phyloP scores from a whole-genome alignment of 2,329 filamentous ascomycete species.

The Exutisphaerella laricina region DNA sequence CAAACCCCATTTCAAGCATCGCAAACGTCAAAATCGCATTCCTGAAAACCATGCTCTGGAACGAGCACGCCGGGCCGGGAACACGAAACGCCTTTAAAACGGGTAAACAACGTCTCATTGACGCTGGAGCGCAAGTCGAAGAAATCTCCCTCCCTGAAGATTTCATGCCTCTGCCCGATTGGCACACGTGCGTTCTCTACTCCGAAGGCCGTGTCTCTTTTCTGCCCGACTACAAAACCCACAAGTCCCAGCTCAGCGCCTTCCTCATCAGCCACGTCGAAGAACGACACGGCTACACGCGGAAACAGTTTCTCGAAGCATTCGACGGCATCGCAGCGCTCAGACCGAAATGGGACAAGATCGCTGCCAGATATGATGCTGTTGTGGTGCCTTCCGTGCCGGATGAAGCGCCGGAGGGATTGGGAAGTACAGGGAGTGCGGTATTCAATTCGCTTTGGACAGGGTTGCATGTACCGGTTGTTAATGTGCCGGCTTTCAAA shows the following conservation, averaged over 20 bases:
- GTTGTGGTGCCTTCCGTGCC: slow-evolving; percentile 54
- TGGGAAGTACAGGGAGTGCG: slow-evolving; percentile 51
- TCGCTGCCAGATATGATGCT: slow-evolving; percentile 49
- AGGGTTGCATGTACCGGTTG: slow-evolving; percentile 54
- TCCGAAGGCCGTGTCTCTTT: slow-evolving; percentile 52
- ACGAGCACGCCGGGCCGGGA: slow-evolving; percentile 34
- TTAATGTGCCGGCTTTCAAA: slow-evolving; percentile 59
- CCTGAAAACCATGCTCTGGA: slow-evolving; percentile 51
- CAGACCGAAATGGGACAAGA: slow-evolving; percentile 52
- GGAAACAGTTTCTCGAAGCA: slow-evolving; percentile 47
- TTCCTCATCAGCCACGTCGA: slow-evolving; percentile 48
- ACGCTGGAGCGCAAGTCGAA: slow-evolving; percentile 51
- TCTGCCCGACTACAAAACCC: slow-evolving; percentile 47
- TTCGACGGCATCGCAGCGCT: slow-evolving; percentile 53
- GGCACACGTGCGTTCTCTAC: slow-evolving; percentile 48
- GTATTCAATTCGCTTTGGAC: slow-evolving; percentile 34
- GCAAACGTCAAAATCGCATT: slow-evolving; percentile 51
- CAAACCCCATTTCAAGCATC: slow-evolving; percentile 32
- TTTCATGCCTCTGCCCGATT: slow-evolving; percentile 47
- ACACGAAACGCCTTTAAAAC: slow-evolving; percentile 34
- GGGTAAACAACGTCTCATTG: slow-evolving; percentile 31
- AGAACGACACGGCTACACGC: slow-evolving; percentile 40
- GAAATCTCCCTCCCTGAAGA: slow-evolving; percentile 50
- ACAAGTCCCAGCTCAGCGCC: slow-evolving; percentile 44
- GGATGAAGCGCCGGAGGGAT: slow-evolving; percentile 55